Base-by-base conservation (phyloP, 1,284 basidiomycete species). In the Ustilago lituana region DNA sequence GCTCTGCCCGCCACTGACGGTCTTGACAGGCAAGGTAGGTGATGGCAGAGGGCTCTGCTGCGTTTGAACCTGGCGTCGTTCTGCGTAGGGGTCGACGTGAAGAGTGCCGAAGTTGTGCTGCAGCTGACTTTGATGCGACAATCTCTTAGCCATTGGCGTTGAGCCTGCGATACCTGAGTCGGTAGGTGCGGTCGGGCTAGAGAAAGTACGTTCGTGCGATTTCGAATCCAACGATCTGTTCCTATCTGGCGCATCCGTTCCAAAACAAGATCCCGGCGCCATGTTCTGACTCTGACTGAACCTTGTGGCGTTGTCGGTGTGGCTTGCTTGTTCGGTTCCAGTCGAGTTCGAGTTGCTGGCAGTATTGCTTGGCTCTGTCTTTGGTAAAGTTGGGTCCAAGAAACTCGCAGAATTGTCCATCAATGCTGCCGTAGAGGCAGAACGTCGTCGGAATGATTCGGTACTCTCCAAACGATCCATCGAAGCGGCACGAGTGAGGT, bases 351-450 rank as follows among this genome's bases (percentile, higher is more conserved):
- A 29, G 15, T 26, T 29, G 50, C 55, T 58, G 12, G 27, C 24
- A 22, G 31, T 20, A 5, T 54, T 55, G 38, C 3, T n/a, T 4
- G 29, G 23, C 12, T 48, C 29, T 1, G 38, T 24, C 10, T 43
- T 47, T 8, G 46, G 12, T 9, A 51, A 22, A 2, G 41, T 45
- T 19, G 57, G 33, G 17, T 60, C 60, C 32, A 65, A 22, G 38
- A 70, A 65, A 33, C 20, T 23, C 15, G 61, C 38, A 33, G 57
- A 29, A 20, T 61, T 70, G 35, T 70, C 46, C 67, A 65, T 65
- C 53, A 65, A 37, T 29, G 67, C 67, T 32, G 65, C 65, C 26
- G 65, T 68, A 14, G 65, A 68, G 20, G 65, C 65, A 14, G 65
- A 68, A 20, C 65, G 59, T 27, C 26, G 47, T 49, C 65, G 65